Evolutionary conservation across 148 eudicot species (phyloP).

Genomic region (Cornus suecica): DNA sequence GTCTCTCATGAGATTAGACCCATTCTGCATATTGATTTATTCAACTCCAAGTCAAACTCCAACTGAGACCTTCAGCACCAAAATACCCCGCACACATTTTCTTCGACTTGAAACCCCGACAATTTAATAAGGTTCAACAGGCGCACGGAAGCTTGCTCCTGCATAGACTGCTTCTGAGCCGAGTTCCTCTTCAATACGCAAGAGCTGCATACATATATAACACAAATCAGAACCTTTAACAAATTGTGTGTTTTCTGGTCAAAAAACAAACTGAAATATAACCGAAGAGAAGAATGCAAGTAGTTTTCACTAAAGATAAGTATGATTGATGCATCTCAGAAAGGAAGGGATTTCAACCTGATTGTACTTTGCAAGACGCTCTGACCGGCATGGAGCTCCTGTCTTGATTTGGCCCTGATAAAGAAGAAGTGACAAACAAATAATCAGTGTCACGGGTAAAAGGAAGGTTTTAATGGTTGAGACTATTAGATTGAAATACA

Average conservation of each 20-base stretch:
- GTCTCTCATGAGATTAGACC: background rate
- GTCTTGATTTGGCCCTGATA: conserved; percentile 34
- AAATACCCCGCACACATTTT: background rate
- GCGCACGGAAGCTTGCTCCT: conserved; percentile 78
- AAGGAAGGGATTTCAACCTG: conserved; percentile 19
- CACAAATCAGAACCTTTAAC: background rate
- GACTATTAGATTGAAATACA: background rate
- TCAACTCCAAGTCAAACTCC: background rate
- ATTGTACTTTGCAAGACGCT: conserved; percentile 36
- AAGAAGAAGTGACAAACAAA: background rate
- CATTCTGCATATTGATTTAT: conserved; percentile 3
- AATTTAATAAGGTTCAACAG: conserved; percentile 80
- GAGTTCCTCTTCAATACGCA: conserved; percentile 97
- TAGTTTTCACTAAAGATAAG: background rate
- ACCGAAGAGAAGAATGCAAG: background rate
- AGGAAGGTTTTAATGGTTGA: background rate
- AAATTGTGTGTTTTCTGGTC: background rate
- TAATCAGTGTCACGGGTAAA: background rate
- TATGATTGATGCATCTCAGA: too few relatives aligned
- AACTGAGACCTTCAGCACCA: background rate
- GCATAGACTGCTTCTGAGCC: conserved; percentile 93
- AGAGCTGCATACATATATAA: conserved; percentile 33
- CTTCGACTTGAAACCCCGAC: background rate
- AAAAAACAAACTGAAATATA: background rate
- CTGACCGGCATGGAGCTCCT: conserved; percentile 32